Percentiles rank a stretch among this genome's conserved stretches.
These are phyloP conservation scores for Magnusiomyces fungicola DNA, from an alignment of 1,139 yeast genomes.

Conservation along the genomic window DNA sequence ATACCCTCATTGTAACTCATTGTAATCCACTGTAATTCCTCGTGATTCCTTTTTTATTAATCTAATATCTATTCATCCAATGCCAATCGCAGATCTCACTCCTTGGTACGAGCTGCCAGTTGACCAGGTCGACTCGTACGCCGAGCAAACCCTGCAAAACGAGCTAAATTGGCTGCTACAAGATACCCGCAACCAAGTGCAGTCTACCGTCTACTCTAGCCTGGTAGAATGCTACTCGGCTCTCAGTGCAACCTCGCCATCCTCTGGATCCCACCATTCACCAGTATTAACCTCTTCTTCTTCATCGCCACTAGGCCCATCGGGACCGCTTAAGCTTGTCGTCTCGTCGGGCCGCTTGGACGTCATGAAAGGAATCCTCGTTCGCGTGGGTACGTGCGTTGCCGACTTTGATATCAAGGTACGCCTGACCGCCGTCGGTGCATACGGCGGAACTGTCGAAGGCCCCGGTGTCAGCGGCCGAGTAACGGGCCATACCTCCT, in stretches of 20 bases:
- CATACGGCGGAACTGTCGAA: neutral
- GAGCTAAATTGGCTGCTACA: conserved; percentile 29
- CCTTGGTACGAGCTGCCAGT: neutral
- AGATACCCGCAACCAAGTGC: conserved; percentile 23
- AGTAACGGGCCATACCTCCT: neutral
- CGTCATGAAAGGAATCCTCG: conserved; percentile 29
- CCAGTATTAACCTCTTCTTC: too few species aligned
- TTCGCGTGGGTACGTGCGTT: conserved; percentile 25
- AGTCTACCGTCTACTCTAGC: conserved; percentile 23
- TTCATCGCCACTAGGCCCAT: too few species aligned
- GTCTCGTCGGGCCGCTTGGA: conserved; percentile 30
- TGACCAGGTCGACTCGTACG: neutral
- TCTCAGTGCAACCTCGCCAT: conserved; percentile 16
- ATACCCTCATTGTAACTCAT: too few species aligned
- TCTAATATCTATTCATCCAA: too few species aligned
- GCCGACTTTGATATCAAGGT: conserved; percentile 25
- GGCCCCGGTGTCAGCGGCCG: neutral
- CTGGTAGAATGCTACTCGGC: conserved; percentile 26
- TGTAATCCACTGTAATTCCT: too few species aligned
- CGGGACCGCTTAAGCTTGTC: conserved; percentile 25
- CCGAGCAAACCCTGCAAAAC: conserved; percentile 1
- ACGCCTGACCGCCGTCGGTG: neutral
- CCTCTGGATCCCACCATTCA: too few species aligned
- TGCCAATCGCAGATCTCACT: neutral
- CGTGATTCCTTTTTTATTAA: too few species aligned